Conservation (phyloP, 2,329 filamentous ascomycete genomes). For the Chaetomiaceae sp. region DNA sequence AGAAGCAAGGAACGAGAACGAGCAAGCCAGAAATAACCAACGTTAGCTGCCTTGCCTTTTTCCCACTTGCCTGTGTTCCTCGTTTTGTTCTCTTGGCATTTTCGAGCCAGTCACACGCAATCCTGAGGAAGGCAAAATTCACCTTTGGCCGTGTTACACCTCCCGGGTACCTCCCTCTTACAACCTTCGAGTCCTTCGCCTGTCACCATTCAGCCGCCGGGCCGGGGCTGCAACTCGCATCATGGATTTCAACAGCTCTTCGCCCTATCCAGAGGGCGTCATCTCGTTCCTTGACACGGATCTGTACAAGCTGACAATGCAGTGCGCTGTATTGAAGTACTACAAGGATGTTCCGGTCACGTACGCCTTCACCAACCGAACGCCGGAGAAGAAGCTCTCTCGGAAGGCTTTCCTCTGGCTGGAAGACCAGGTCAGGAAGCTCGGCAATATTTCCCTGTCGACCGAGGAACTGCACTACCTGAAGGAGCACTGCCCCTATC, state of each 20-base stretch:
- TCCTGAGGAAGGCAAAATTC: too few relatives aligned
- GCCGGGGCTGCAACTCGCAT: not conserved
- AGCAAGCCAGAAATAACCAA: too few relatives aligned
- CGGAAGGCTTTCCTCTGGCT: constrained; percentile 82
- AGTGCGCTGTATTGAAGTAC: constrained; percentile 91
- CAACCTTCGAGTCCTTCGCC: not conserved
- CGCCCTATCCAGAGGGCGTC: constrained; percentile 67
- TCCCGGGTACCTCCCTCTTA: too few relatives aligned
- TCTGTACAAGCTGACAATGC: constrained; percentile 98
- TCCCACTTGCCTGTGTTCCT: not conserved
- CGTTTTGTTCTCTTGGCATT: not conserved
- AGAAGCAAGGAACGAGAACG: too few relatives aligned
- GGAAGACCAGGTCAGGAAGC: constrained; percentile 73
- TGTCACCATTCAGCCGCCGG: too few relatives aligned
- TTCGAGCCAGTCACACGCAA: not conserved
- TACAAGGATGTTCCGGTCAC: constrained; percentile 79
- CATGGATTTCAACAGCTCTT: constrained; percentile 64
- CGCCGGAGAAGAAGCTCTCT: constrained; percentile 85
- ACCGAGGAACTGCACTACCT: constrained; percentile 78
- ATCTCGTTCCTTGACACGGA: constrained; percentile 79
- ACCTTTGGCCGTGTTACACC: too few relatives aligned
- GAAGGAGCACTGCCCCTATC: constrained; percentile 71
- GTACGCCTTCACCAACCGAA: constrained; percentile 93
- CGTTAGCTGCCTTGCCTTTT: too few relatives aligned
- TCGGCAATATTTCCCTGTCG: constrained; percentile 75